phyloP scores from a whole-genome alignment of 2,329 filamentous ascomycete genomes.

The Seiridium cupressi region DNA sequence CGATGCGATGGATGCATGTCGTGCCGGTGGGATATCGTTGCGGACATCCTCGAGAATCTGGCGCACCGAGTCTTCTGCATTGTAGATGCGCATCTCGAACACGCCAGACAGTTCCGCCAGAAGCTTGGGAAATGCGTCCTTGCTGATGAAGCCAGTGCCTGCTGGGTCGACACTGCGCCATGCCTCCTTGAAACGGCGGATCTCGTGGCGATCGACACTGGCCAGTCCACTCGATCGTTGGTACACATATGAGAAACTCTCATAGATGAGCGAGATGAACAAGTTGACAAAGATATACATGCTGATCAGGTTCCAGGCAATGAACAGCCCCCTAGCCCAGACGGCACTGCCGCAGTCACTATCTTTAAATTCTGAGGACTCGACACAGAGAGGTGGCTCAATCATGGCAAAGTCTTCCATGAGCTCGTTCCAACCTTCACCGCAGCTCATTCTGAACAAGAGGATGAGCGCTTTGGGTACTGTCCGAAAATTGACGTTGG shows the following conservation, averaged over 20 bases:
- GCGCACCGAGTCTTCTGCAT: conserved; percentile 83
- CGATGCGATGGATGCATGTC: conserved; percentile 55
- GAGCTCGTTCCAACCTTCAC: conserved; percentile 93
- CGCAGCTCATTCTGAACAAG: conserved; percentile 88
- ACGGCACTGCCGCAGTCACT: conserved; percentile 90
- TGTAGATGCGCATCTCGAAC: conserved; percentile 96
- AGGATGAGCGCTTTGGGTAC: conserved; percentile 93
- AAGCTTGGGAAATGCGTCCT: conserved; percentile 83
- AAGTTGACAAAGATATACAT: conserved; percentile 99
- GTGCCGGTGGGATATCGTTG: conserved; percentile 48
- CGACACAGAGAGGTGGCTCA: conserved; percentile 76
- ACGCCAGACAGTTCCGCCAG: conserved; percentile 90
- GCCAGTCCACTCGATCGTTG: conserved; percentile 92
- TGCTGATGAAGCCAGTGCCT: conserved; percentile 87
- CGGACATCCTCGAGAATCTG: conserved; percentile 83
- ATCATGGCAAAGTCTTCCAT: conserved; percentile 95
- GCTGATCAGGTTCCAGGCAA: conserved; percentile 98
- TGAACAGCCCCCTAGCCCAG: conserved; percentile 89
- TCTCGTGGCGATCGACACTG: conserved; percentile 87
- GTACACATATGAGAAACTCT: conserved; percentile 99
- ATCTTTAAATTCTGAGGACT: conserved; percentile 69
- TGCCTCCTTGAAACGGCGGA: conserved; percentile 95
- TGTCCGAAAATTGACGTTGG: conserved; percentile 87
- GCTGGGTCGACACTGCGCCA: conserved; percentile 95
- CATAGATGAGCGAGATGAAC: conserved; percentile 97